Evolutionary conservation across 768 basidiomycete genomes (phyloP).

Genomic region (Pholiota molesta): DNA sequence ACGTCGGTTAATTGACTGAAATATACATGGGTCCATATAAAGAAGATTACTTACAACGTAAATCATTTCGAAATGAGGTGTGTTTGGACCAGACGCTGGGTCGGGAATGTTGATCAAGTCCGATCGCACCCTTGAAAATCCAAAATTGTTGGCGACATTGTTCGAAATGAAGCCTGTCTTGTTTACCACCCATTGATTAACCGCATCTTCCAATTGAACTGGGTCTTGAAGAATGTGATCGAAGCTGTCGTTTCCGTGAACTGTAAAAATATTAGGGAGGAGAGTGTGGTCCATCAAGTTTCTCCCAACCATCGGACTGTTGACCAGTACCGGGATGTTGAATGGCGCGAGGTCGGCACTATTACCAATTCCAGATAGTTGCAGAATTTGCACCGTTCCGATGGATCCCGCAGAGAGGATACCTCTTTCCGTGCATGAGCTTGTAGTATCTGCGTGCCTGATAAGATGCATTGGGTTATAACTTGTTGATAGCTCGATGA

Average conservation of each 20-base stretch:
- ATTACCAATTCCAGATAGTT: constrained; percentile 27
- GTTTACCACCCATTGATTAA: constrained; percentile 23
- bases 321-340: constrained; percentile 17
- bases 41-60: constrained; percentile 30
- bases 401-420: constrained; percentile 26
- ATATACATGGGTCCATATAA: not conserved
- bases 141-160: constrained; percentile 34
- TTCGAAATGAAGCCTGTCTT: constrained; percentile 39
- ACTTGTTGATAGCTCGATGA: no score
- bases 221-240: constrained; percentile 10
- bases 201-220: constrained; percentile 21
- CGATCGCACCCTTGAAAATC: constrained; percentile 34
- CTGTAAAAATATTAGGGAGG: constrained; percentile 18
- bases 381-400: constrained; percentile 25
- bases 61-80: constrained; percentile 33
- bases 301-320: constrained; percentile 26
- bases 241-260: constrained; percentile 11
- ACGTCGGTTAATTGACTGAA: not conserved
- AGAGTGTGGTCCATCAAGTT: constrained; percentile 25
- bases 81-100: constrained; percentile 20
- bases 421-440: constrained; percentile 23
- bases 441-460: constrained; percentile 14
- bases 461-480: not conserved
- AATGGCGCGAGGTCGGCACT: constrained; percentile 15
- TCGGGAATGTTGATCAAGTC: constrained; percentile 24